phyloP scores from a whole-genome alignment of 495 filamentous ascomycete species.

The Hypoxylon perforatum region DNA sequence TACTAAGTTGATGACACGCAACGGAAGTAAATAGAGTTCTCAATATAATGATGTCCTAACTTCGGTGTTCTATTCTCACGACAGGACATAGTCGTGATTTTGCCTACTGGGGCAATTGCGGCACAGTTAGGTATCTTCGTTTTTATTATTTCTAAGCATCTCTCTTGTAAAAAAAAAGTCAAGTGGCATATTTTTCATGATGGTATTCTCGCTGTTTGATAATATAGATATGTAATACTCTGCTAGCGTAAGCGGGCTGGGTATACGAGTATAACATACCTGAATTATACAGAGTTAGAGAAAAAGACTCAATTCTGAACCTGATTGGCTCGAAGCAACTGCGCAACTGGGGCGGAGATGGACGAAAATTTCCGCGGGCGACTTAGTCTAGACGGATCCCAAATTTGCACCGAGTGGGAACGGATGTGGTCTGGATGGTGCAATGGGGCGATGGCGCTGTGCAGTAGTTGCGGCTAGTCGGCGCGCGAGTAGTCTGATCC shows the following conservation, averaged over 20 bases:
- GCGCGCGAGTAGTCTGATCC: constrained; percentile 20
- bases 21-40: too few species aligned
- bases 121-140: too few species aligned
- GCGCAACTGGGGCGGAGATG: constrained; percentile 9
- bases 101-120: too few species aligned
- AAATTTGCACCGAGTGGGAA: constrained; percentile 14
- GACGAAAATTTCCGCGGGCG: constrained; percentile 30
- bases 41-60: too few species aligned
- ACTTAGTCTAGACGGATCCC: constrained; percentile 24
- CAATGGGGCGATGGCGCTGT: constrained; percentile 1
- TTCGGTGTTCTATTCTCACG: too few species aligned
- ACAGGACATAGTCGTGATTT: too few species aligned
- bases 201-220: too few species aligned
- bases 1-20: too few species aligned
- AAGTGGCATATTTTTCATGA: too few species aligned
- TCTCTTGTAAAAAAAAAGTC: too few species aligned
- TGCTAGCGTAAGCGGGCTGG: neutral
- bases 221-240: too few species aligned
- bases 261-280: constrained; percentile 8
- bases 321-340: constrained; percentile 15
- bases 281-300: constrained; percentile 6
- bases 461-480: constrained; percentile 23
- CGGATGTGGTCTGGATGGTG: constrained; percentile 24
- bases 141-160: too few species aligned
- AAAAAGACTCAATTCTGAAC: constrained; percentile 9